phyloP scores from a whole-genome alignment of 345 rosid genomes.

The Citrus inodora region DNA sequence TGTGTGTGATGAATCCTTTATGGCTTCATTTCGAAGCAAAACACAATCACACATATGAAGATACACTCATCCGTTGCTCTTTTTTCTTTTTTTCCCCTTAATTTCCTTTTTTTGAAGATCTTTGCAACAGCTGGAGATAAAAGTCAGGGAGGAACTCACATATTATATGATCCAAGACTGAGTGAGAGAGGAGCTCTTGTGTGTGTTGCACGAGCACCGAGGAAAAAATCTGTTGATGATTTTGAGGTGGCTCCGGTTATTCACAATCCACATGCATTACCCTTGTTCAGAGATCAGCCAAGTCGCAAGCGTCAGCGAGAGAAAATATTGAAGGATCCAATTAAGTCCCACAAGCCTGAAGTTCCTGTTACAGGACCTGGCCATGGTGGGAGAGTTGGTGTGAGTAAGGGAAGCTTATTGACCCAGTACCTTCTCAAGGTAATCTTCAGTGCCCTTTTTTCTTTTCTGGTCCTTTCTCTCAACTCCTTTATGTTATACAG shows the following conservation, averaged over 20 bases:
- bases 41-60: neutral
- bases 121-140: conserved; percentile 90
- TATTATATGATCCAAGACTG: conserved; percentile 76
- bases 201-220: conserved; percentile 93
- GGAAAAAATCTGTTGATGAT: conserved; percentile 93
- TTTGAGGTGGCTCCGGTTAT: conserved; percentile 80
- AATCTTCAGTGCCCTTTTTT: neutral
- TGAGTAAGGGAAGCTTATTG: conserved; percentile 81
- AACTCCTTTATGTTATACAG: neutral
- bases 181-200: conserved; percentile 97
- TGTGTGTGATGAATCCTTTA: too few species aligned
- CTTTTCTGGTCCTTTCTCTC: neutral
- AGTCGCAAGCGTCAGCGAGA: conserved; percentile 96
- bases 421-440: conserved; percentile 98
- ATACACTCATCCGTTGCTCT: neutral
- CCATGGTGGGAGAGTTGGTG: conserved; percentile 89
- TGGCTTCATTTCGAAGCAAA: neutral
- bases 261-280: conserved; percentile 96
- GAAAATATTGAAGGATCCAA: conserved; percentile 85
- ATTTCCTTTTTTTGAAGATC: conserved; percentile 41
- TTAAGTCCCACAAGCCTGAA: conserved; percentile 91
- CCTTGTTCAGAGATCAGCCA: conserved; percentile 95
- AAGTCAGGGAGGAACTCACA: conserved; percentile 83
- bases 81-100: conserved; percentile 12
- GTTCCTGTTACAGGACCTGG: conserved; percentile 94